phyloP scores from a whole-genome alignment of 108 stramenopile species.

The Aurantiochytrium sp. region DNA sequence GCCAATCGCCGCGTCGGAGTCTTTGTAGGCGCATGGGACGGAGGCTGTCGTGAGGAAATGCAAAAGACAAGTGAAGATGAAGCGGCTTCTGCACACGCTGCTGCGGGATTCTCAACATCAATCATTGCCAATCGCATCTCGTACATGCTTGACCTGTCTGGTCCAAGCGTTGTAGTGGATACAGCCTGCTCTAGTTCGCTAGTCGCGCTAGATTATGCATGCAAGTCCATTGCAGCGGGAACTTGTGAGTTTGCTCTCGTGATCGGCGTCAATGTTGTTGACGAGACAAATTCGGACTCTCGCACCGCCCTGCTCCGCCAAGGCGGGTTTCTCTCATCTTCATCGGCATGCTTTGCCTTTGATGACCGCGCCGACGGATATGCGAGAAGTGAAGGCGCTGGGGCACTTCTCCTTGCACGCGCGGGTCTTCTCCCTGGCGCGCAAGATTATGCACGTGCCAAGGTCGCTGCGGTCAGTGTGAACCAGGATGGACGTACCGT shows the following conservation, averaged over 20 bases:
- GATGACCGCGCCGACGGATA: conserved; percentile 26
- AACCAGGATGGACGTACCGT: conserved; percentile 15
- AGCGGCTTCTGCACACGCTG: neutral
- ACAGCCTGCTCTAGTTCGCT: conserved; percentile 31
- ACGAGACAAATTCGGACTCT: neutral
- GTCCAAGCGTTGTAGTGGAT: conserved; percentile 19
- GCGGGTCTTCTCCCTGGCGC: neutral
- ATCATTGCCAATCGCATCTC: conserved; percentile 19
- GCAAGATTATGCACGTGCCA: neutral
- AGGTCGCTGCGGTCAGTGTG: neutral
- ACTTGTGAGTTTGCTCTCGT: conserved; percentile 17
- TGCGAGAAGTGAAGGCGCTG: conserved; percentile 13
- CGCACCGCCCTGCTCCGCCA: neutral
- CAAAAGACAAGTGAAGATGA: neutral
- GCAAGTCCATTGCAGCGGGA: neutral
- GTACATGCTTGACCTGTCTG: conserved; percentile 7
- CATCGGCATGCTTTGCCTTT: neutral
- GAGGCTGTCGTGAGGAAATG: neutral
- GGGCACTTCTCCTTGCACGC: neutral
- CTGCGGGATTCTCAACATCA: neutral
- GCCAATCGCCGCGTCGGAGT: neutral
- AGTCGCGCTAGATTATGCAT: neutral
- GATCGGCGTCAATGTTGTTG: neutral
- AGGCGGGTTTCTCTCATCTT: conserved; percentile 20
- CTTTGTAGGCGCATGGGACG: neutral